Evolutionary conservation across 371 early-diverging fungal genomes (phyloP), one percentile per base, ranked within the genome.

Genomic region (Saksenaea vasiformis): DNA sequence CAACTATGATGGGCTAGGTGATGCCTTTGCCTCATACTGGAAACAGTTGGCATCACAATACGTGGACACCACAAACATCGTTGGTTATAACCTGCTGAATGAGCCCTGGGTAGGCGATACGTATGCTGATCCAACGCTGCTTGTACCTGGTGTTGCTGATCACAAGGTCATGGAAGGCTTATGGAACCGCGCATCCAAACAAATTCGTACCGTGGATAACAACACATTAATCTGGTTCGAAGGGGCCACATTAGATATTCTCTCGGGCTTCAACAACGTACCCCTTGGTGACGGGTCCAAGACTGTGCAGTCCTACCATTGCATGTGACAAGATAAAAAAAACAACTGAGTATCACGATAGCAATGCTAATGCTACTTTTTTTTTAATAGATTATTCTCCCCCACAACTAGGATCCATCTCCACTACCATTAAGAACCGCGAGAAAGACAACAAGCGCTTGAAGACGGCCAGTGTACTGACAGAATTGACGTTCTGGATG

Each of bases 81-180:
- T 85, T 56, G 87, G 87, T 0, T 87, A 87, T 59, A 82, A 87
- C 54, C 54, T 87, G 36, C 76, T 87, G 61, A 87, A 87, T 55
- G 87, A 82, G 54, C 84, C 84, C 1, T 83, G 82, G 82, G 80
- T 79, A 0, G 84, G 84, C 15, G 80, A 80, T 55, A 69, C 72
- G 8, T 74, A 70, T 61, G 71, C 79, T 1, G 69, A 80, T 24
- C 78, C 77, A 2, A 66, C 75, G 0, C 66, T 79, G 13, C 34
- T 78, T 35, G 34, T 62, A 15, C 80, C 78, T 22, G 78, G 78
- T 1, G 62, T 67, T 1, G 78, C 74, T 9, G 80, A 79, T 47
- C 68, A 62, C 27, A 37, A 38, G 19, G 80, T 74, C 22, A 60
- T 85, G 71, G 82, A 83, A 57, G 69, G 69, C 0, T 70, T 85